These are phyloP conservation scores for Didymella pinodella DNA, from an alignment of 2,329 filamentous ascomycete genomes.

Conservation along the genomic window DNA sequence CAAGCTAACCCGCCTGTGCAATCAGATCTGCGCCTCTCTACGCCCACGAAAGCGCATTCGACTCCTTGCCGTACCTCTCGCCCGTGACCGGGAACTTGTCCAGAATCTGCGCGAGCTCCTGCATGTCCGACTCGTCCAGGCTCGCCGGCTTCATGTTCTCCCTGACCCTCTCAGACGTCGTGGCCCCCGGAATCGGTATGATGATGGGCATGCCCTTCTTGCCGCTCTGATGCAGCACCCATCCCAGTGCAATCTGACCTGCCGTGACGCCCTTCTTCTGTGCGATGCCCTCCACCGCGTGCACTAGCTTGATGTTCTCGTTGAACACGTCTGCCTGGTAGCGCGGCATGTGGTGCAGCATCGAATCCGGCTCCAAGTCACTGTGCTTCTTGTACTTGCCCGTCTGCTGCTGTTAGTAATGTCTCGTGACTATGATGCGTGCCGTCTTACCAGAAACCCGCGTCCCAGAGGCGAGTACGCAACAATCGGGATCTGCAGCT, in stretches of 20 bases:
- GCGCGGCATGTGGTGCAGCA: constrained; percentile 60
- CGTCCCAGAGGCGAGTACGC: constrained; percentile 74
- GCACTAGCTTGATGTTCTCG: constrained; percentile 70
- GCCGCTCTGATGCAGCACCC: constrained; percentile 62
- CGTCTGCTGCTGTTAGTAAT: constrained; percentile 46
- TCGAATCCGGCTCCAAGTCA: constrained; percentile 68
- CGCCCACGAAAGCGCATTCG: constrained; percentile 16
- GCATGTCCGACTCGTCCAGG: constrained; percentile 58
- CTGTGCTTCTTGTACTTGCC: constrained; percentile 56
- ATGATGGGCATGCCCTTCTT: constrained; percentile 64
- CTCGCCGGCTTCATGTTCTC: constrained; percentile 69
- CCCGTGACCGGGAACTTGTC: constrained; percentile 56
- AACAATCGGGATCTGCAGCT: constrained; percentile 74
- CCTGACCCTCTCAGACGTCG: constrained; percentile 62
- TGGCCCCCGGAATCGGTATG: constrained; percentile 73
- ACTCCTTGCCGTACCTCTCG: constrained; percentile 47
- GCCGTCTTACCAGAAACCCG: constrained; percentile 58
- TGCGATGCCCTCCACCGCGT: constrained; percentile 67
- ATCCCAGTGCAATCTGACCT: constrained; percentile 72
- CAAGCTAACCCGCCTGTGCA: constrained; percentile 21
- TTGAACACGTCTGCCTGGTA: constrained; percentile 71
- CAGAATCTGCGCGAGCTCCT: constrained; percentile 61
- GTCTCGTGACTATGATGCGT: neutral
- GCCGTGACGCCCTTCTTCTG: constrained; percentile 65
- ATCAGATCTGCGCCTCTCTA: neutral